Evolutionary conservation across 2,329 filamentous ascomycete genomes (phyloP), one percentile per base, ranked within the genome.

Genomic region (Penicillium occitanis): DNA sequence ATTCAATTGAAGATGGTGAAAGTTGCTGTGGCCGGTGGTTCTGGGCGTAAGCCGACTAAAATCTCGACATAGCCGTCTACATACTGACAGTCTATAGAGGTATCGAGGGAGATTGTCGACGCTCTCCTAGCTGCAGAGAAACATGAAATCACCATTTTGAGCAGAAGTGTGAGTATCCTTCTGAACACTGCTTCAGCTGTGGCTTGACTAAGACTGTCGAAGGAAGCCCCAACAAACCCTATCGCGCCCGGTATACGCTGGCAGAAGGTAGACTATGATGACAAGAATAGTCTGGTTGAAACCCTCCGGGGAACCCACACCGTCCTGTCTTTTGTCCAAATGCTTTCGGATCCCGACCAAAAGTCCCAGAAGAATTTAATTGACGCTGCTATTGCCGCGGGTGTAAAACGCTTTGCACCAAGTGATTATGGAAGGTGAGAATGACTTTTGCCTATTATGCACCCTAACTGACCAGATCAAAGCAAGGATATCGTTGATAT

Each of bases 371-470:
- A 66, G 40, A 66, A 46, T 33, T 50, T 66, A 2, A 66, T 66
- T 19, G 48, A 61, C 14, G 64, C 64, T 28, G 35, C 57, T 11
- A 62, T 66, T 25, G 48, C 28, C 2, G 64, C 58, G 0, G 58
- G 64, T 11, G 64, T 66, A 7, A 66, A 66, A 46, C 58, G 64
- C 10, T 66, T 57, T 62, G 64, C 50, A 14, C 64, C 64, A 2
- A 66, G 57, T 14, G 58, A 66, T n/a, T 66, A 53, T 22, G 64
- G 58, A 8, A 62, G 50, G 64, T 66, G 33, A 37, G 28, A 46
- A 17, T 13, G 13, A 8, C 40, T 28, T 1, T 19, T 50, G n/a
- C 5, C 11, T 19, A 17, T 46, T 7, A 7, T 19, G 35, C 10
- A 35, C 17, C 19, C 11, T 46, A 37, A 22, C 22, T 50, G 17